Evolutionary conservation across 2,329 filamentous ascomycete genomes (phyloP).

Genomic region (Ophiostoma triangulosporum): DNA sequence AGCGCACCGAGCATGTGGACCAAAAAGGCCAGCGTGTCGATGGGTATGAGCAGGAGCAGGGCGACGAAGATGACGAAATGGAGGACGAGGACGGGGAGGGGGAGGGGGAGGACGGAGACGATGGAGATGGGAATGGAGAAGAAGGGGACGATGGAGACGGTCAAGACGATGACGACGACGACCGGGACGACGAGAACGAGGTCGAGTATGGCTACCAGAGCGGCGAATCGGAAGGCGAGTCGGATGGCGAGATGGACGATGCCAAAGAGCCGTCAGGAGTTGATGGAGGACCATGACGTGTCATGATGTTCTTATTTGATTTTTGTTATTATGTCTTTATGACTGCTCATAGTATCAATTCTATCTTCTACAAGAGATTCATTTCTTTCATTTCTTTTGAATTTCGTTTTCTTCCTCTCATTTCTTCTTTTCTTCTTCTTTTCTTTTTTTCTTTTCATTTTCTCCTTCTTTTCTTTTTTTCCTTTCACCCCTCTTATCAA

Average conservation of each 20-base stretch:
- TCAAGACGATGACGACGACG: constrained; percentile 1
- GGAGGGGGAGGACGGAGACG: constrained; percentile 3
- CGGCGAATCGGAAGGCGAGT: constrained; percentile 7
- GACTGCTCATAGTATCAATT: too few species aligned
- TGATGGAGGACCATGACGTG: constrained; percentile 2
- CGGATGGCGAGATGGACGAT: constrained; percentile 1
- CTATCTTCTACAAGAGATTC: too few species aligned
- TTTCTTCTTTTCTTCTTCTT: background rate
- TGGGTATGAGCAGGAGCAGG: too few species aligned
- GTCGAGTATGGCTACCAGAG: constrained; percentile 8
- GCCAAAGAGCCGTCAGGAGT: constrained; percentile 3
- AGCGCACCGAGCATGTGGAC: too few species aligned
- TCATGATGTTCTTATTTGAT: background rate
- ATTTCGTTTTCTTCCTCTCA: background rate
- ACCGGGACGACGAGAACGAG: constrained; percentile 4
- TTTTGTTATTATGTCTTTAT: too few species aligned
- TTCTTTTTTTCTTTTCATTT: background rate
- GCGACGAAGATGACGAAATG: background rate
- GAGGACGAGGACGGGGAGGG: constrained; percentile 1
- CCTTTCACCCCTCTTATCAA: background rate
- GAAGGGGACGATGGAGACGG: constrained; percentile 5
- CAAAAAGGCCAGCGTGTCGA: too few species aligned
- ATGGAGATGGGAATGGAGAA: background rate
- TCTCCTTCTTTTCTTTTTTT: background rate
- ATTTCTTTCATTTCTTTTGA: background rate